Percentiles rank a stretch among this genome's conserved stretches.
Evolutionary conservation across 495 filamentous ascomycete species (phyloP).

Genomic region (Trichoderma asperelloides): DNA sequence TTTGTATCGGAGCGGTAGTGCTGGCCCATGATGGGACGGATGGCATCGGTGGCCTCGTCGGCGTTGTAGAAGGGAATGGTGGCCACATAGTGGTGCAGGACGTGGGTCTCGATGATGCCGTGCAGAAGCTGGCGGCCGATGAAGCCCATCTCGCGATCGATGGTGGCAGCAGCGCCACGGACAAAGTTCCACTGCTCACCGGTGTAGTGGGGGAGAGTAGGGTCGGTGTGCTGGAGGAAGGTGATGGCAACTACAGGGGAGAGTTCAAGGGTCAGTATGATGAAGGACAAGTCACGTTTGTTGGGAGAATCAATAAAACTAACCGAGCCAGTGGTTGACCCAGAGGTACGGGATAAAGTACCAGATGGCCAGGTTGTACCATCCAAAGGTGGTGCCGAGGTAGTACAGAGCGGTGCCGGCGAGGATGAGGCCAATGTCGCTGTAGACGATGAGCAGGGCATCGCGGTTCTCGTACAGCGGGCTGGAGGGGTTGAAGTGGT

Average conservation of each 20-base stretch:
- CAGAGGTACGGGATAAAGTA: slow-evolving; percentile 91
- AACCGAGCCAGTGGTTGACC: slow-evolving; percentile 97
- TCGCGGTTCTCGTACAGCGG: slow-evolving; percentile 91
- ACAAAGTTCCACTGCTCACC: slow-evolving; percentile 72
- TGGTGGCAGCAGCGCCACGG: slow-evolving; percentile 76
- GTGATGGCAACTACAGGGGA: slow-evolving; percentile 61
- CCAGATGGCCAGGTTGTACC: slow-evolving; percentile 81
- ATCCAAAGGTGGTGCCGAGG: slow-evolving; percentile 66
- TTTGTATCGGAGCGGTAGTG: slow-evolving; percentile 65
- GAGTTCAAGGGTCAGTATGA: not conserved
- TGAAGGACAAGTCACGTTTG: not conserved
- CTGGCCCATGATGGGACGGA: slow-evolving; percentile 72
- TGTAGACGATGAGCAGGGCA: slow-evolving; percentile 68
- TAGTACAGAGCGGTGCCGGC: slow-evolving; percentile 44
- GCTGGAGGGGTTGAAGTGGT: slow-evolving; percentile 85
- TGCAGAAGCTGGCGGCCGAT: slow-evolving; percentile 79
- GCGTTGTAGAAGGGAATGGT: slow-evolving; percentile 88
- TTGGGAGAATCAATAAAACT: slow-evolving; percentile 21
- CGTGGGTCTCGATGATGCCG: slow-evolving; percentile 88
- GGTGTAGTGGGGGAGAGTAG: slow-evolving; percentile 74
- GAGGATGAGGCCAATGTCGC: slow-evolving; percentile 68
- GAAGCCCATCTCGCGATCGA: slow-evolving; percentile 85
- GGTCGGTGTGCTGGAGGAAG: slow-evolving; percentile 87
- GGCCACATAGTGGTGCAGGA: slow-evolving; percentile 79
- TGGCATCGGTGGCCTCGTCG: slow-evolving; percentile 77